phyloP scores from a whole-genome alignment of 768 basidiomycete genomes.

The Russula abietina region DNA sequence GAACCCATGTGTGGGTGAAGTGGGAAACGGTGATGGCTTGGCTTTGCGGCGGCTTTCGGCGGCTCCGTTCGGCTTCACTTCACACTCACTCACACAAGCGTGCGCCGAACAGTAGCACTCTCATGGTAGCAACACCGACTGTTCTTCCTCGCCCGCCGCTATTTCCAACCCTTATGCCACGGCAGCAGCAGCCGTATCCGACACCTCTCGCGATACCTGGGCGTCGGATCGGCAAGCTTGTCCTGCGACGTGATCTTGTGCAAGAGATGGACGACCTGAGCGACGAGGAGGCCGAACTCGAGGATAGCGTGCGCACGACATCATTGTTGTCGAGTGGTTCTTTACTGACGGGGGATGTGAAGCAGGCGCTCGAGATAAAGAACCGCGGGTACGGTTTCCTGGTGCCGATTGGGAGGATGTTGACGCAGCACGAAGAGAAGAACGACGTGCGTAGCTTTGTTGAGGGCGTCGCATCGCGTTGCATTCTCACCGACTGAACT shows the following conservation, averaged over 20 bases:
- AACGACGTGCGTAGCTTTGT: slow-evolving; percentile 52
- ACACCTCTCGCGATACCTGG: slow-evolving; percentile 47
- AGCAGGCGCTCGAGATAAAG: slow-evolving; percentile 52
- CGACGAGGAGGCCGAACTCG: slow-evolving; percentile 79
- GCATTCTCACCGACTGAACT: too few species aligned
- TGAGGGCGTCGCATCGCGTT: too few species aligned
- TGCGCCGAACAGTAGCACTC: neutral
- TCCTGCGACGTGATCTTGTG: slow-evolving; percentile 58
- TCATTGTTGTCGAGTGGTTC: neutral
- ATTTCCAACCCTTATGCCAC: slow-evolving; percentile 64
- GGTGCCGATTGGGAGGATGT: slow-evolving; percentile 64
- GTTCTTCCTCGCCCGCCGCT: slow-evolving; percentile 56
- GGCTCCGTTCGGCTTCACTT: neutral
- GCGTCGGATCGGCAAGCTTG: slow-evolving; percentile 51
- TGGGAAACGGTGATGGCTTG: neutral
- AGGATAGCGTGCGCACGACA: slow-evolving; percentile 52
- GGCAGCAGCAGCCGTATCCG: slow-evolving; percentile 59
- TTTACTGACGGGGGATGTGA: slow-evolving; percentile 4
- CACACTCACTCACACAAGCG: neutral
- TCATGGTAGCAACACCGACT: slow-evolving; percentile 61
- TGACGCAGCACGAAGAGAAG: slow-evolving; percentile 78
- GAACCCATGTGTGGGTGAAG: slow-evolving; percentile 40
- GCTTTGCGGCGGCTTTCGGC: neutral
- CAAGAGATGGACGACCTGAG: slow-evolving; percentile 80
- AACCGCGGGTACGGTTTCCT: slow-evolving; percentile 63